Conservation (phyloP, 2,329 filamentous ascomycete species). For the Trichoderma brevicompactum region DNA sequence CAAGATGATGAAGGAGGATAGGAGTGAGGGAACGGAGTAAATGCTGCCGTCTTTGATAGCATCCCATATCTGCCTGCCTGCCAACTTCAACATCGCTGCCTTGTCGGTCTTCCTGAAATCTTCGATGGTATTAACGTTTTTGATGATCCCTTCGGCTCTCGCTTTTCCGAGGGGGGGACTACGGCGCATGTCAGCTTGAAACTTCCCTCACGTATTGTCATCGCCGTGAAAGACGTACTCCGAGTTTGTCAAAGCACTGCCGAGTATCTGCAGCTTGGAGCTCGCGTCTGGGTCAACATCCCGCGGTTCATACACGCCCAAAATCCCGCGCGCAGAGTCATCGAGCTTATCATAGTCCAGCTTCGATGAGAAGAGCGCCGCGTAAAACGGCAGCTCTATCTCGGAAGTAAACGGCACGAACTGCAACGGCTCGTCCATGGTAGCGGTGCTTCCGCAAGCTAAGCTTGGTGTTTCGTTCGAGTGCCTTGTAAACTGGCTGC, state of each 20-base stretch:
- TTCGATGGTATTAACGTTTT: constrained; percentile 94
- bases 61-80: constrained; percentile 92
- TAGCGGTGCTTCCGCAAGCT: constrained; percentile 32
- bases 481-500: not conserved
- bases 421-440: constrained; percentile 59
- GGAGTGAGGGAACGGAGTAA: constrained; percentile 88
- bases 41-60: constrained; percentile 96
- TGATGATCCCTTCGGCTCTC: constrained; percentile 90
- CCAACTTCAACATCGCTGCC: constrained; percentile 73
- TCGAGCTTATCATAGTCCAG: constrained; percentile 97
- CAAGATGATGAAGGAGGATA: constrained; percentile 85
- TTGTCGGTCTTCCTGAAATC: constrained; percentile 89
- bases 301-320: constrained; percentile 88
- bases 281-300: constrained; percentile 74
- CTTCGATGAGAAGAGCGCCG: constrained; percentile 87
- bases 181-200: constrained; percentile 38
- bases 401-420: constrained; percentile 93
- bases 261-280: constrained; percentile 87
- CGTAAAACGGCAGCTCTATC: constrained; percentile 94
- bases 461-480: constrained; percentile 1
- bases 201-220: constrained; percentile 33
- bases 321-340: constrained; percentile 83
- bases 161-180: constrained; percentile 73
- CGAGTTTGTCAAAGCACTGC: constrained; percentile 80
- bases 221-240: constrained; percentile 62